phyloP scores from a whole-genome alignment of 75 land plant genomes.

The Selaginella moellendorffii region DNA sequence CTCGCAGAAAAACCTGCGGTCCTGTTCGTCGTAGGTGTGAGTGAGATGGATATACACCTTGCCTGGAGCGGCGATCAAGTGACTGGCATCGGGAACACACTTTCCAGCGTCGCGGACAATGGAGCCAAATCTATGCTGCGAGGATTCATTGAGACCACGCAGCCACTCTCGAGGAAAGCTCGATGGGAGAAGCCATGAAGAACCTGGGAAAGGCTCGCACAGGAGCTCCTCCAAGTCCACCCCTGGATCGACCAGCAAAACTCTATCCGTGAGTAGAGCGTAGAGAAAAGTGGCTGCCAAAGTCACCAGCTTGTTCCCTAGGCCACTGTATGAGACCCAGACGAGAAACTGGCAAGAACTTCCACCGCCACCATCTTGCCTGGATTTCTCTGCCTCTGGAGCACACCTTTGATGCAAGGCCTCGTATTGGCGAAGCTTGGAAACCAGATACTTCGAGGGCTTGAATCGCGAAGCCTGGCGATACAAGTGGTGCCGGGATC shows the following conservation, averaged over 20 bases:
- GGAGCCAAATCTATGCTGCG: slow-evolving; percentile 37
- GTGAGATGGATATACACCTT: slow-evolving; percentile 39
- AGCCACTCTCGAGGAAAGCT: slow-evolving; percentile 23
- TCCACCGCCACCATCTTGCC: neutral
- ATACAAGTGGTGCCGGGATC: slow-evolving; percentile 26
- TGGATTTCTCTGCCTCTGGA: slow-evolving; percentile 38
- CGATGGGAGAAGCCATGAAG: neutral
- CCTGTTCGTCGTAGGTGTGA: slow-evolving; percentile 49
- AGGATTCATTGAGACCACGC: slow-evolving; percentile 23
- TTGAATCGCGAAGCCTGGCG: slow-evolving; percentile 20
- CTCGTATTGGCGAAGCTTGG: slow-evolving; percentile 51
- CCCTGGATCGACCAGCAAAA: neutral
- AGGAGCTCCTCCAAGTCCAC: neutral
- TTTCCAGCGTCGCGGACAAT: slow-evolving; percentile 27
- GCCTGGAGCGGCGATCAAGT: slow-evolving; percentile 5
- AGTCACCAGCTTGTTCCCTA: neutral
- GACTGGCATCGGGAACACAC: neutral
- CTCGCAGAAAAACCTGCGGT: slow-evolving; percentile 76
- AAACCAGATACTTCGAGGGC: slow-evolving; percentile 43
- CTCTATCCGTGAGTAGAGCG: neutral
- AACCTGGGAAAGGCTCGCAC: neutral
- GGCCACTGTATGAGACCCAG: neutral
- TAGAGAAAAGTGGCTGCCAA: neutral
- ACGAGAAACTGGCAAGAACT: neutral
- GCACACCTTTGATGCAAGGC: slow-evolving; percentile 61